phyloP scores from a whole-genome alignment of 2,329 filamentous ascomycete genomes.

The Fusarium cicatricum region DNA sequence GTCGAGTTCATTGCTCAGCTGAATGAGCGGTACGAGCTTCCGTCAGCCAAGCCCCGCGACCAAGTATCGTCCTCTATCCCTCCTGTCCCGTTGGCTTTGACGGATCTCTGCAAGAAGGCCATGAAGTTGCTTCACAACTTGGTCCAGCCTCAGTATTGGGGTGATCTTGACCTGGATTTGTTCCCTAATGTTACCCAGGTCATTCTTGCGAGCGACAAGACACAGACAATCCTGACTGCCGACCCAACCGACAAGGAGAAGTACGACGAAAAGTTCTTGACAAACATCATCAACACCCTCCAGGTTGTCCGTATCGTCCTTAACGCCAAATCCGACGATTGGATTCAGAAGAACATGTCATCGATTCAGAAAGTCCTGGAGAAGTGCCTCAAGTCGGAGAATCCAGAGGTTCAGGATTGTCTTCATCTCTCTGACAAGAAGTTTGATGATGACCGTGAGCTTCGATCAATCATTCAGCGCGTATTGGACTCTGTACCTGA shows the following conservation, averaged over 20 bases:
- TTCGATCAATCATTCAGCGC: conserved; percentile 80
- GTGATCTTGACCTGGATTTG: conserved; percentile 88
- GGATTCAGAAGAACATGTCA: conserved; percentile 82
- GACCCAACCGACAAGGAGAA: conserved; percentile 73
- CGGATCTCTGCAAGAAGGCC: conserved; percentile 86
- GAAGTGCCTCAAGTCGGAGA: conserved; percentile 87
- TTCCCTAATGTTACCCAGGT: conserved; percentile 91
- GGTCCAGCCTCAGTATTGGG: conserved; percentile 88
- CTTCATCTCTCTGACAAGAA: conserved; percentile 78
- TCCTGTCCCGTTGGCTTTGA: conserved; percentile 62
- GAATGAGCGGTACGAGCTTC: conserved; percentile 83
- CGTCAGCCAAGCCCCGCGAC: conserved; percentile 73
- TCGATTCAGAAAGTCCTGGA: conserved; percentile 88
- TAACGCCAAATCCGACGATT: conserved; percentile 87
- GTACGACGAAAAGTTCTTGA: conserved; percentile 83
- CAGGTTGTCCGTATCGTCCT: conserved; percentile 91
- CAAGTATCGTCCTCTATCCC: conserved; percentile 51
- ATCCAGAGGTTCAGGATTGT: conserved; percentile 92
- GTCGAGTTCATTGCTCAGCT: conserved; percentile 94
- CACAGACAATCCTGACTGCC: conserved; percentile 64
- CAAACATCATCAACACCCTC: conserved; percentile 90
- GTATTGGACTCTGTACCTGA: conserved; percentile 91
- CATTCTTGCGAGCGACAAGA: conserved; percentile 83
- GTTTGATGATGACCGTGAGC: conserved; percentile 72
- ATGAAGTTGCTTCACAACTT: conserved; percentile 84